Evolutionary conservation across 768 basidiomycete species (phyloP).

Genomic region (button mushroom (Agaricus bisporus)): DNA sequence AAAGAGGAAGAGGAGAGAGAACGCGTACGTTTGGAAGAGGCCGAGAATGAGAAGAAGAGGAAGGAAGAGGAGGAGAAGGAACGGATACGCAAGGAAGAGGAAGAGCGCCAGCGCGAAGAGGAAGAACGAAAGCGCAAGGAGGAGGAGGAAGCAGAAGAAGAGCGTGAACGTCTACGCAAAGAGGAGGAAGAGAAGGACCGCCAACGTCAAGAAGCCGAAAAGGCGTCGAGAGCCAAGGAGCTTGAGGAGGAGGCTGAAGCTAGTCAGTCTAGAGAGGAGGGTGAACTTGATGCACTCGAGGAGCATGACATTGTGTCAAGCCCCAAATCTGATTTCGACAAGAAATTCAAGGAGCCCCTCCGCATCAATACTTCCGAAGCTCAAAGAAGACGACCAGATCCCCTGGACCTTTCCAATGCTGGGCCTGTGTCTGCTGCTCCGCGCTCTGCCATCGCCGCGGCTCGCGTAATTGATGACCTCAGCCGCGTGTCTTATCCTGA

Average conservation of each 20-base stretch:
- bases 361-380: conserved; percentile 57
- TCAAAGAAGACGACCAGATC: conserved; percentile 59
- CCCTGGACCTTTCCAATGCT: conserved; percentile 62
- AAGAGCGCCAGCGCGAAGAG: conserved; percentile 25
- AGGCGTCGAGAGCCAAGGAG: conserved; percentile 31
- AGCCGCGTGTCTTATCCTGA: conserved; percentile 74
- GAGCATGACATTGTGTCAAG: conserved; percentile 25
- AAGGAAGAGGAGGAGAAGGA: conserved; percentile 26
- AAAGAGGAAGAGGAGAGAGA: conserved; percentile 25
- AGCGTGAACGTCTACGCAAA: conserved; percentile 13
- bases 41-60: conserved; percentile 17
- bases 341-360: conserved; percentile 47
- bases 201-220: conserved; percentile 35
- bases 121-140: conserved; percentile 29
- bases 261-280: conserved; percentile 28
- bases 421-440: conserved; percentile 38
- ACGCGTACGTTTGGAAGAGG: conserved; percentile 22
- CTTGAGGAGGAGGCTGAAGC: conserved; percentile 13
- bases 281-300: conserved; percentile 42
- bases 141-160: conserved; percentile 23
- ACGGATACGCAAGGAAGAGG: conserved; percentile 25
- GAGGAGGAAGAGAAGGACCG: conserved; percentile 23
- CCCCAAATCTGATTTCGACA: conserved; percentile 33
- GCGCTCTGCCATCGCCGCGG: conserved; percentile 71
- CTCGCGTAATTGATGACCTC: conserved; percentile 82